Percentiles rank a stretch among this genome's conserved stretches.
These are phyloP conservation scores for Wickerhamiella australiensis DNA, from an alignment of 805 yeast genomes.

Conservation along the genomic window DNA sequence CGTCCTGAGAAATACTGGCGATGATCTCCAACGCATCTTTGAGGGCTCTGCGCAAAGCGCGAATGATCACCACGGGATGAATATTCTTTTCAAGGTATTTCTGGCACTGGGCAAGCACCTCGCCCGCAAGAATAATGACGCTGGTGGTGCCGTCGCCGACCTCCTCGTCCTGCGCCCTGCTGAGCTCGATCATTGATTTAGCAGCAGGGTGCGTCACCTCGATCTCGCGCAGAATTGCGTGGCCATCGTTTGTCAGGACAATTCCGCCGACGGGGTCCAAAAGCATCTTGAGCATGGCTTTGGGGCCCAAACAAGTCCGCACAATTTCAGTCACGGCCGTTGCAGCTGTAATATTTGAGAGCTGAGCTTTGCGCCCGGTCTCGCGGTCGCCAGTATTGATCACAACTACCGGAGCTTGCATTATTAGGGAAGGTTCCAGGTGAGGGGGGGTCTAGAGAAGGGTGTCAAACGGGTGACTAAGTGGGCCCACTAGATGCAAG, in stretches of 20 bases:
- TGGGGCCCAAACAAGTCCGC: slow-evolving; percentile 96
- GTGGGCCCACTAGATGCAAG: too few relatives aligned
- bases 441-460: not conserved
- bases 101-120: slow-evolving; percentile 85
- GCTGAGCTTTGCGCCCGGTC: slow-evolving; percentile 93
- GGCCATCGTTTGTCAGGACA: slow-evolving; percentile 95
- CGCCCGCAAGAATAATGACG: slow-evolving; percentile 94
- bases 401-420: slow-evolving; percentile 79
- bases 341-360: slow-evolving; percentile 97
- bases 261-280: slow-evolving; percentile 92
- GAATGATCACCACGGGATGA: slow-evolving; percentile 93
- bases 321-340: slow-evolving; percentile 97
- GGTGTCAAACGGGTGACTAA: too few relatives aligned
- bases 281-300: slow-evolving; percentile 96
- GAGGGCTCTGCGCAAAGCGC: slow-evolving; percentile 83
- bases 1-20: slow-evolving; percentile 68
- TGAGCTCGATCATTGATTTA: slow-evolving; percentile 91
- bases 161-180: slow-evolving; percentile 96
- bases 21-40: slow-evolving; percentile 83
- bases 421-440: slow-evolving; percentile 21
- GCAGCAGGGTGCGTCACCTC: slow-evolving; percentile 97
- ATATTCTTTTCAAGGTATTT: slow-evolving; percentile 87
- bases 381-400: slow-evolving; percentile 85
- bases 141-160: slow-evolving; percentile 98
- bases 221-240: slow-evolving; percentile 92